phyloP scores from a whole-genome alignment of 1,139 yeast species.

The Zygotorulaspora mrakii region DNA sequence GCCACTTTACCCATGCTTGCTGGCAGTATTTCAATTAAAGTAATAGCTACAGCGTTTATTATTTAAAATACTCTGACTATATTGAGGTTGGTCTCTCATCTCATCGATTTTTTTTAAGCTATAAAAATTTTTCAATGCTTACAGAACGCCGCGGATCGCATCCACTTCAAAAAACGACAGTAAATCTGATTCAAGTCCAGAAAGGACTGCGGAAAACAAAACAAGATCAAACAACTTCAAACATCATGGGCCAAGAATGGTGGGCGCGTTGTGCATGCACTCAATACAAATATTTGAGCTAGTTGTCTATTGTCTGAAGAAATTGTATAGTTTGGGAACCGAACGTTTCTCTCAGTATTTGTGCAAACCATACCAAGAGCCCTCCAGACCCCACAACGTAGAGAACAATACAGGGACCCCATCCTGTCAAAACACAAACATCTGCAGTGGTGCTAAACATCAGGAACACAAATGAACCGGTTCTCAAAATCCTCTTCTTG shows the following conservation, averaged over 20 bases:
- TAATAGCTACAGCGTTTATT: too few relatives aligned
- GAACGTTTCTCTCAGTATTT: constrained; percentile 8
- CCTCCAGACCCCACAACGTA: constrained; percentile 15
- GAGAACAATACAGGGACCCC: constrained; percentile 12
- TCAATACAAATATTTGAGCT: too few relatives aligned
- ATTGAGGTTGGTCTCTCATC: not conserved
- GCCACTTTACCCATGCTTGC: constrained; percentile 62
- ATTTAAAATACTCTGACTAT: not conserved
- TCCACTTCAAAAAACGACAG: too few relatives aligned
- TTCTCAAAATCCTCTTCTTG: constrained; percentile 9
- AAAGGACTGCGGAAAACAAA: too few relatives aligned
- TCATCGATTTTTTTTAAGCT: constrained; percentile 3
- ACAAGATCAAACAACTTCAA: too few relatives aligned
- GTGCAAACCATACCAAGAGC: constrained; percentile 13
- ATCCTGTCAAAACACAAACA: constrained; percentile 13
- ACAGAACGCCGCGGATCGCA: too few relatives aligned
- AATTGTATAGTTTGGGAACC: constrained; percentile 1
- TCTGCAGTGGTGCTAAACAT: constrained; percentile 16
- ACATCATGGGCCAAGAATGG: too few relatives aligned
- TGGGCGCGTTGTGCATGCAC: too few relatives aligned
- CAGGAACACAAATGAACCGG: constrained; percentile 13
- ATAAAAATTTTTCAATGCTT: not conserved
- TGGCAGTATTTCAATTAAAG: not conserved
- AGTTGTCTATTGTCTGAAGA: not conserved
- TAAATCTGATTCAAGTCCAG: too few relatives aligned